These are phyloP conservation scores for Periglandula ipomoeae DNA, from an alignment of 2,329 filamentous ascomycete species.

Conservation along the genomic window DNA sequence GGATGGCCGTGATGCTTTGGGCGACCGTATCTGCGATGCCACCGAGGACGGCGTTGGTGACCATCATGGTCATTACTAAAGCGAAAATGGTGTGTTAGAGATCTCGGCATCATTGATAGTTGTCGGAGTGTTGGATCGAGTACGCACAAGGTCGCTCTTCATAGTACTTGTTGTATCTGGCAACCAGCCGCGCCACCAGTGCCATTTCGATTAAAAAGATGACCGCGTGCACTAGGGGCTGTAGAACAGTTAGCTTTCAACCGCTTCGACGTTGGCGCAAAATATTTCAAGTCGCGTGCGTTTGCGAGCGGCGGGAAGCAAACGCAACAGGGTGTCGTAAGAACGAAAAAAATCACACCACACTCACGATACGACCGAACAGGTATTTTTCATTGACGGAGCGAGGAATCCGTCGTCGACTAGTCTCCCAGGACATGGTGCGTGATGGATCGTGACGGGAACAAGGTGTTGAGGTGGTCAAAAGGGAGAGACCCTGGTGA, in stretches of 20 bases:
- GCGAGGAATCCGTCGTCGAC: slow-evolving; percentile 51
- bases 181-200: slow-evolving; percentile 69
- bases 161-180: slow-evolving; percentile 93
- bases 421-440: slow-evolving; percentile 50
- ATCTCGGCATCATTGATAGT: too few species aligned
- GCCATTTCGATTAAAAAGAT: slow-evolving; percentile 85
- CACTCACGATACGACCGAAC: slow-evolving; percentile 62
- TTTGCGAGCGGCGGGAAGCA: background rate
- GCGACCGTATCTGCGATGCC: slow-evolving; percentile 95
- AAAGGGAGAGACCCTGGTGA: background rate
- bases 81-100: background rate
- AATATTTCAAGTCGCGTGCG: too few species aligned
- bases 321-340: background rate
- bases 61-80: slow-evolving; percentile 92
- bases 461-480: too few species aligned
- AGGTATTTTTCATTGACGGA: slow-evolving; percentile 58
- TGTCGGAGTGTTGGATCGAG: too few species aligned
- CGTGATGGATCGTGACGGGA: background rate
- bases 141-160: slow-evolving; percentile 72
- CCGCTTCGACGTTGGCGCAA: too few species aligned
- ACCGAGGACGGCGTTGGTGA: slow-evolving; percentile 91
- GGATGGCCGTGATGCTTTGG: slow-evolving; percentile 80
- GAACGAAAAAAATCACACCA: too few species aligned
- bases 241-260: slow-evolving; percentile 10
- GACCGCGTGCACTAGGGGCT: slow-evolving; percentile 82